phyloP scores from a whole-genome alignment of 2,329 filamentous ascomycete genomes.

The Dothidotthia symphoricarpi region DNA sequence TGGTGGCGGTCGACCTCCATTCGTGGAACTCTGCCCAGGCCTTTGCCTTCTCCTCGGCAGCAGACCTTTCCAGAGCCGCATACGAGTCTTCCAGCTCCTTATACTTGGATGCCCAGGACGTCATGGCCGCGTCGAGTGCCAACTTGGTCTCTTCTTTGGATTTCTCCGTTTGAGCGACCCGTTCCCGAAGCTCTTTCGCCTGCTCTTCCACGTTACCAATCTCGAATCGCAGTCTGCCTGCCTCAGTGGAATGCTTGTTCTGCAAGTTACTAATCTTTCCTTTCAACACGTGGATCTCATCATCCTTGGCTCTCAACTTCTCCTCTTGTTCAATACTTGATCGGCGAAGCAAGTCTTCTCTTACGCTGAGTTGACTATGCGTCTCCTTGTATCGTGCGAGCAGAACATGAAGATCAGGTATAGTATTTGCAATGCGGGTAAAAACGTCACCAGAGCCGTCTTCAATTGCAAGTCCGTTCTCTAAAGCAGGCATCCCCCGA shows the following conservation, averaged over 20 bases:
- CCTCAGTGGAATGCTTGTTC: conserved; percentile 52
- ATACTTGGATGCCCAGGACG: conserved; percentile 46
- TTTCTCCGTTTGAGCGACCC: conserved; percentile 46
- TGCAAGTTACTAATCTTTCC: conserved; percentile 51
- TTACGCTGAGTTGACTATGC: conserved; percentile 50
- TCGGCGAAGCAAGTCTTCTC: conserved; percentile 52
- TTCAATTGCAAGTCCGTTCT: conserved; percentile 35
- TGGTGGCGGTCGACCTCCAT: conserved; percentile 41
- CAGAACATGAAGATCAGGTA: conserved; percentile 41
- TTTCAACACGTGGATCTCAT: conserved; percentile 53
- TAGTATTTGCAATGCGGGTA: conserved; percentile 39
- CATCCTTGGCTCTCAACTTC: conserved; percentile 52
- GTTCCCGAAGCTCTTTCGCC: conserved; percentile 52
- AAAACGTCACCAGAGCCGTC: conserved; percentile 41
- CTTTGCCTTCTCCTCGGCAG: conserved; percentile 37
- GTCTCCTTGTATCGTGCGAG: conserved; percentile 51
- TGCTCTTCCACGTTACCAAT: conserved; percentile 54
- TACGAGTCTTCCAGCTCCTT: conserved; percentile 45
- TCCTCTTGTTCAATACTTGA: conserved; percentile 52
- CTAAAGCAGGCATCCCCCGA: conserved; percentile 26
- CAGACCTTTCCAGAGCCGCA: conserved; percentile 40
- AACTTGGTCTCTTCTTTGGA: conserved; percentile 39
- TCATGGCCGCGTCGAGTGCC: conserved; percentile 34
- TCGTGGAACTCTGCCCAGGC: conserved; percentile 45
- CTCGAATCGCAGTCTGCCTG: conserved; percentile 52